Evolutionary conservation across 352 stramenopile genomes (phyloP), one percentile per base, ranked within the genome.

Genomic region (Nothophytophthora sp.): DNA sequence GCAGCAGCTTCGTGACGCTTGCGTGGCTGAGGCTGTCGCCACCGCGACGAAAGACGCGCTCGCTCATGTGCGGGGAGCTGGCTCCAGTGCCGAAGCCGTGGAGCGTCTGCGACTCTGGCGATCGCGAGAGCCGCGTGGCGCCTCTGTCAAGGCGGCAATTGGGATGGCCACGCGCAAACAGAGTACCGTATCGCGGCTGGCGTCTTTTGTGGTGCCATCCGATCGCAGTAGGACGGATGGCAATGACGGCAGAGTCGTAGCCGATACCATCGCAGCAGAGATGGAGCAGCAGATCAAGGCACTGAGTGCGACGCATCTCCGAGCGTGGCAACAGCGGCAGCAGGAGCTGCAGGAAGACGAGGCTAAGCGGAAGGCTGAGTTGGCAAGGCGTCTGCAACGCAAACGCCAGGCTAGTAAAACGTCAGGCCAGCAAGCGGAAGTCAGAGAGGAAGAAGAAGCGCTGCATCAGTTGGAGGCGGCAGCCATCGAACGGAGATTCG

Each of bases 201-300:
- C 57, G 13, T 50, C 57, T 22, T 29, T 55, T 35, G 50, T 20
- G 9, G 32, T 37, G 6, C 23, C 38, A 25, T 2, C 33, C 7
- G 48, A 11, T 22, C 40, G 8, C 16, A 42, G 18, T 35, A 28
- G 23, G 20, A 23, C 25, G 39, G 11, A 30, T 30, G 7, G 27
- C 9, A 7, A 4, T 12, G 32, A 44, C n/a, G n/a, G n/a, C 20
- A 63, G 54, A 10, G 35, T 63, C 15, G 52, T 65, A 18, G 42
- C 48, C 13, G 47, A 67, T 38, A 53, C 35, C 0, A 66, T 75
- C 35, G 45, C 60, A 24, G 55, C 55, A 4, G 54, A 67, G 29
- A 54, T 72, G 45, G 65, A 71, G 35, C 50, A 60, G 8, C 56
- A 78, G 20, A 73, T 77, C 25, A 63, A 63, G 37, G 16, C 43